A percentile compares a stretch with the other conserved stretches of the same genome.
Conservation (phyloP, 2,329 filamentous ascomycete genomes). For the Pyricularia sp. region DNA sequence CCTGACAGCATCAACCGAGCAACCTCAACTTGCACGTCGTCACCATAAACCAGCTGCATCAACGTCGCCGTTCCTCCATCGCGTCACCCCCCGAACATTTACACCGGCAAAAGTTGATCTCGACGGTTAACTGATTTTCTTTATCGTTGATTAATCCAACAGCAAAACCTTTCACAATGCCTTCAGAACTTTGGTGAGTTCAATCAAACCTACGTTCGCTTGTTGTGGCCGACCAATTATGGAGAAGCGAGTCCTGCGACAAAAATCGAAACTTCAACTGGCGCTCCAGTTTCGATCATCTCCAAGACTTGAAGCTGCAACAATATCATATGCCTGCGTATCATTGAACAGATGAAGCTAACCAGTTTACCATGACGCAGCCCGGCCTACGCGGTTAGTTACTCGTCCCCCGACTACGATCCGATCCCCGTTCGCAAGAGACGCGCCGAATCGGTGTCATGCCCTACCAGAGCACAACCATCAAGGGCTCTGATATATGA, state of each 20-base stretch:
- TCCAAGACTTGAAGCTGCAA: neutral
- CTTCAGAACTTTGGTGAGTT: constrained; percentile 3
- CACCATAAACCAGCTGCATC: constrained; percentile 1
- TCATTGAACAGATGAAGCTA: neutral
- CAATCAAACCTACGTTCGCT: neutral
- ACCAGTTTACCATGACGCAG: constrained; percentile 29
- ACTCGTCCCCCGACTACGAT: constrained; percentile 13
- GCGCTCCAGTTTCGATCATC: neutral
- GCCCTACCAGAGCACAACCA: neutral
- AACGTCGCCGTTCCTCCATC: neutral
- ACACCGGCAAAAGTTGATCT: constrained; percentile 1
- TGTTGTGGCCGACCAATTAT: neutral
- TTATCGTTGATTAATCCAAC: neutral
- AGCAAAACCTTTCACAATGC: neutral
- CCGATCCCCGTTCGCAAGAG: constrained; percentile 8
- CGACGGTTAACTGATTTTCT: neutral
- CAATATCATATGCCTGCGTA: neutral
- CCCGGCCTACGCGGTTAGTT: constrained; percentile 97
- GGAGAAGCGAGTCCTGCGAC: neutral
- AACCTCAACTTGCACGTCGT: neutral
- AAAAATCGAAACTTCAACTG: neutral
- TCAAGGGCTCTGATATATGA: neutral
- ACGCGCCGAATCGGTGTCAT: neutral
- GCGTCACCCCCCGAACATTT: neutral
- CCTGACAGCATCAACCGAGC: neutral